Base-by-base conservation (phyloP, 371 early-diverging fungal genomes). In the Rhizopus sp. region DNA sequence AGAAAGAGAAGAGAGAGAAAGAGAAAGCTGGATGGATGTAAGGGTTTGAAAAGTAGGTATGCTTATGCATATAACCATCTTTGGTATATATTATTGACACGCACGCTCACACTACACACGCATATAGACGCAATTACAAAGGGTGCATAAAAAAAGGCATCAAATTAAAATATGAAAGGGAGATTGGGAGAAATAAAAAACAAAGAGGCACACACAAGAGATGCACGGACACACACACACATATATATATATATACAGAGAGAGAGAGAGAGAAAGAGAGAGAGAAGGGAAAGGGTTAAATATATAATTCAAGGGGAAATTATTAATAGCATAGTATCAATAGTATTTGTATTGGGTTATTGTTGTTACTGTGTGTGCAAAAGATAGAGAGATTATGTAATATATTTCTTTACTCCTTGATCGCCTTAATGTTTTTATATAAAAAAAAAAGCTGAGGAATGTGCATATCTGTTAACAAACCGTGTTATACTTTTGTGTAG, bases 401-500 rank as follows among this genome's bases (percentile, higher is more conserved):
- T 23, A 23, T 29, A 29, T 48, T 48, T 48, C 49, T 48, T 48
- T 23, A 9, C 35, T 15, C 44, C 32, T 41, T 53, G 54, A 53
- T 42, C 40, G 54, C 37, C 40, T 38, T 42, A 38, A 41, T 42
- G 33, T 53, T 53, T 53, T 32, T 48, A 48, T 53, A 53, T 42
- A 52, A 23, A 40, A 37, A 52, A 23, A 40, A 37, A 40, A 30
- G 32, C 32, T 48, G 31, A 42, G 38, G 40, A 41, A 53, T 53
- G 54, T 53, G 15, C 54, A 53, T 53, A 39, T 52, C 12, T 52
- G 54, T 53, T 42, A 46, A 7, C 46, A 46, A 23, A 46, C 46
- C 46, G 46, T 46, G 38, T 37, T 37, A 10, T 13, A 10, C 13
- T 37, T 37, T 7, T 37, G 46, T 46, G 29, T 15, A 29, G 13